These are phyloP conservation scores for Laetiporus sulphureus DNA, from an alignment of 1,284 basidiomycete genomes.

Conservation along the genomic window DNA sequence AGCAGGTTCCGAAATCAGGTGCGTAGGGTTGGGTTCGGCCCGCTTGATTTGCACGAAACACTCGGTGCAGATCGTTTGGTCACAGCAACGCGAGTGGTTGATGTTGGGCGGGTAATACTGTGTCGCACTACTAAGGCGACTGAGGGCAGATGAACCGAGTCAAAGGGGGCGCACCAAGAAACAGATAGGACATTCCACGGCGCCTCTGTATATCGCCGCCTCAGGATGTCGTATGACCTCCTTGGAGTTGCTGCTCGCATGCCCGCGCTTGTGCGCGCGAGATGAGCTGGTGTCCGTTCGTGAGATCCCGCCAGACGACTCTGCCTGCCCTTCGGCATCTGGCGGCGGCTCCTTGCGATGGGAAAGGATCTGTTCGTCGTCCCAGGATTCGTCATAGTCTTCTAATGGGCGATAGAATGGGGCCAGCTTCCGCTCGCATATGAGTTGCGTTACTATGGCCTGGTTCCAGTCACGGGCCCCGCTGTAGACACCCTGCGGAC, in stretches of 20 bases:
- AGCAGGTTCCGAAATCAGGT: constrained; percentile 89
- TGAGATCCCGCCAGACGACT: constrained; percentile 24
- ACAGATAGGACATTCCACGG: constrained; percentile 98
- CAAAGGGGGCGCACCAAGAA: constrained; percentile 73
- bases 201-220: constrained; percentile 75
- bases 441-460: constrained; percentile 77
- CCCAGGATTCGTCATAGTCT: constrained; percentile 86
- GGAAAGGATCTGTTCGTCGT: constrained; percentile 75
- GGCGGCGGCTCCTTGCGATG: constrained; percentile 60
- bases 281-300: constrained; percentile 24
- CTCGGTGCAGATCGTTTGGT: constrained; percentile 97
- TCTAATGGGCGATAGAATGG: constrained; percentile 96
- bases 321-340: constrained; percentile 31
- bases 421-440: constrained; percentile 82
- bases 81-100: constrained; percentile 95
- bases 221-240: constrained; percentile 57
- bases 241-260: constrained; percentile 32
- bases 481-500: constrained; percentile 88
- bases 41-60: constrained; percentile 99
- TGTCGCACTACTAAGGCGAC: constrained; percentile 8
- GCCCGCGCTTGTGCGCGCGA: constrained; percentile 40
- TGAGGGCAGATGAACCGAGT: constrained; percentile 10
- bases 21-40: constrained; percentile 86
- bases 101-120: constrained; percentile 94
- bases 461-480: constrained; percentile 89